Evolutionary conservation across 352 stramenopile genomes (phyloP), one percentile per base, ranked within the genome.

Genomic region (Globisporangium iwayamae): DNA sequence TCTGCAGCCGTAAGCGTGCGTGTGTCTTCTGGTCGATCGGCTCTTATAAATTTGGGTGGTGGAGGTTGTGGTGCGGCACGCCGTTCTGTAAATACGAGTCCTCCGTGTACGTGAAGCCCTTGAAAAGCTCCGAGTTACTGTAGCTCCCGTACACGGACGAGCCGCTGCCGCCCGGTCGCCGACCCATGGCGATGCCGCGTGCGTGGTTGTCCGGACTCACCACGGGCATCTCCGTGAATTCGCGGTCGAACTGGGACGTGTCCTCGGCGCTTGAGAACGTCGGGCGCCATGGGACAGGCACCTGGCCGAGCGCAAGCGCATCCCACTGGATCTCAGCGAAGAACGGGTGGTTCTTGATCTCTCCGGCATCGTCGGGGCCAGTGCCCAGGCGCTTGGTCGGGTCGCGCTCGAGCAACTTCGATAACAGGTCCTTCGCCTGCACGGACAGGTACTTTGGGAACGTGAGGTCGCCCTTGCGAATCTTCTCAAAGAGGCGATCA

Each of bases 401-500:
- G 74, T 99, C 93, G 28, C 96, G 95, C 38, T 97, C 96, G 28
- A 99, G 79, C 32, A 99, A 71, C 56, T 87, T 91, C 39, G 78
- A 74, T 1, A 99, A 77, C 56, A 99, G 62, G 56, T 90, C 76
- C 65, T 93, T 89, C 2, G 96, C 88, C 6, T 90, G 70, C 10
- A 73, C 65, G 5, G 85, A 96, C 25, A 99, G 70, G 71, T 98
- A 98, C 64, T 93, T 87, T n/a, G 97, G 97, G 79, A 99, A 99
- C 34, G 80, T 93, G 20, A 99, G 78, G 52, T 98, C 86, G 18
- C 88, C 93, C 63, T 96, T 96, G 32, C 93, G 85, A 65, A 99
- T 99, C 72, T 99, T 99, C 63, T 99, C 91, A 70, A 99, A 99
- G 32, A 99, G 78, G 65, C 94, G 91, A 62, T 99, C 91, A 14